Percentiles rank a stretch among this genome's conserved stretches.
Conservation (phyloP, 495 filamentous ascomycete genomes). For the Xylaria telfairii region DNA sequence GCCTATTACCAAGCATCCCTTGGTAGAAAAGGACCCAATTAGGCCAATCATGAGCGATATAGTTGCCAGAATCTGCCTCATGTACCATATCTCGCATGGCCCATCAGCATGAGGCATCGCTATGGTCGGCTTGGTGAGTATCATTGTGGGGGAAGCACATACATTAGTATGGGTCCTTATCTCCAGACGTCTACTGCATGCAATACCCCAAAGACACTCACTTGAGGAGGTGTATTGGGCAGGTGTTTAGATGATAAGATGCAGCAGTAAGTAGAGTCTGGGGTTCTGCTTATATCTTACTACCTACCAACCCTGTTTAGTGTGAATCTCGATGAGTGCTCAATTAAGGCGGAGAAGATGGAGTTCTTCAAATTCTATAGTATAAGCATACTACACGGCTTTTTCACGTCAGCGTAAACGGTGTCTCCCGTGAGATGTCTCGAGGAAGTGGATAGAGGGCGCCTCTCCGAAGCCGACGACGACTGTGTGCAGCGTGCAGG, state of each 20-base stretch:
- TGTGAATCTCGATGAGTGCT: background rate
- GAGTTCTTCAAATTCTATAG: background rate
- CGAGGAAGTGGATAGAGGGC: background rate
- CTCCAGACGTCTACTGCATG: conserved; percentile 5
- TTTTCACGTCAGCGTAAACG: background rate
- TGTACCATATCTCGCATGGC: conserved; percentile 6
- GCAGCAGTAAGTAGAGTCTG: background rate
- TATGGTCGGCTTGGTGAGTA: background rate
- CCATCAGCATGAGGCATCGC: background rate
- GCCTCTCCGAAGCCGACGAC: background rate
- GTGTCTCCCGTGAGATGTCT: background rate
- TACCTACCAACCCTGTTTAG: background rate
- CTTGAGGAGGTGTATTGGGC: background rate
- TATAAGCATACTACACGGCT: background rate
- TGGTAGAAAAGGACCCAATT: conserved; percentile 8
- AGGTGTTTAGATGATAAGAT: conserved; percentile 10
- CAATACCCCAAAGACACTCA: background rate
- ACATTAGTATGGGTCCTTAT: conserved; percentile 21
- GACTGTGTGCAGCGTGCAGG: background rate
- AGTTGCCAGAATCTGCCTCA: background rate
- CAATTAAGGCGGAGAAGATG: background rate
- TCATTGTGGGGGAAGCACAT: conserved; percentile 10
- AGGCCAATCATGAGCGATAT: conserved; percentile 1
- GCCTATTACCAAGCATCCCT: background rate
- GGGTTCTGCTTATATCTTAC: background rate